A percentile compares a stretch with the other conserved stretches of the same genome.
Conservation (phyloP, 2,329 filamentous ascomycete genomes). For the Sporothrix dimorphospora region DNA sequence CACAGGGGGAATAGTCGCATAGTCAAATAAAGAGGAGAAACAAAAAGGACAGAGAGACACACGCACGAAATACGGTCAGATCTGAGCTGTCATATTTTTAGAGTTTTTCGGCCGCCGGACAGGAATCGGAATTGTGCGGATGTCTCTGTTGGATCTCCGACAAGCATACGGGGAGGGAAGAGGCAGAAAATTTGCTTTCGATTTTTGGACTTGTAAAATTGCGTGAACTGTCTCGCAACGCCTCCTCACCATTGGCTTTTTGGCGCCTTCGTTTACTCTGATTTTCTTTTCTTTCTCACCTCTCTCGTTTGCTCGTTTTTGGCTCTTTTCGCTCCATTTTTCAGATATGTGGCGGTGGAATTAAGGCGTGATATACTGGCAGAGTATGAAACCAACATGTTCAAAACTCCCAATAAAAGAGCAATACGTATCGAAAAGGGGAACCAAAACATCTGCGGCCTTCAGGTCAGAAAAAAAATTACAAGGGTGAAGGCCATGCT, state of each 20-base stretch:
- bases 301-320: neutral
- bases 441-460: neutral
- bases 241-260: neutral
- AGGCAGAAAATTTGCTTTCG: neutral
- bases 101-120: neutral
- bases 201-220: neutral
- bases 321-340: neutral
- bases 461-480: neutral
- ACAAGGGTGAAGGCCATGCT: neutral
- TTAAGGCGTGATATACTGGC: neutral
- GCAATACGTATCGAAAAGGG: neutral
- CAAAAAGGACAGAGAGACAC: neutral
- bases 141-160: neutral
- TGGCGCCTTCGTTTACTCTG: neutral
- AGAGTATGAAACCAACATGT: neutral
- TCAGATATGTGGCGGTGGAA: neutral
- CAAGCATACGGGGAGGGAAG: neutral
- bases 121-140: neutral
- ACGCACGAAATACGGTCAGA: neutral
- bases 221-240: too few relatives aligned
- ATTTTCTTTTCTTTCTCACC: neutral
- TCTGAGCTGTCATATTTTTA: constrained; percentile 10
- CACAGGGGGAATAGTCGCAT: neutral
- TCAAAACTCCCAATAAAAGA: neutral
- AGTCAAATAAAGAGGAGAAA: neutral